Percentiles rank a stretch among this genome's conserved stretches.
Conservation (phyloP, 257 asterid genomes). For the Mitragyna speciosa region DNA sequence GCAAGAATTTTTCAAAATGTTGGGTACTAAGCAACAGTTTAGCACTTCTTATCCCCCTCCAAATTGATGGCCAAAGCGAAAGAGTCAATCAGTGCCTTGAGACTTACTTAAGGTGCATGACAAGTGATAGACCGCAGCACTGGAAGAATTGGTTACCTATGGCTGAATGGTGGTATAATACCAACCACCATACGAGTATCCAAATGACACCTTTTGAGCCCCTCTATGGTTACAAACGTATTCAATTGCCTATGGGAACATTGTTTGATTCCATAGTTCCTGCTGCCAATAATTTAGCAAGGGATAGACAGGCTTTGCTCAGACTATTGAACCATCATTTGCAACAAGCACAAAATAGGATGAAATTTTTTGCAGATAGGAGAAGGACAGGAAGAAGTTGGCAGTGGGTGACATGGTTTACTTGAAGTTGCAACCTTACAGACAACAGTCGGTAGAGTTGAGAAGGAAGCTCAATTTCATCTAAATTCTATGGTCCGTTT, state of each 20-base stretch:
- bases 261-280: background rate
- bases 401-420: background rate
- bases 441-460: background rate
- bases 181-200: background rate
- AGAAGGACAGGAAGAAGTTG: background rate
- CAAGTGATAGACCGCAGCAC: no score
- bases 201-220: background rate
- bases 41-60: background rate
- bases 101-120: no score
- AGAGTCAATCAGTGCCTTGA: background rate
- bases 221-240: background rate
- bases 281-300: background rate
- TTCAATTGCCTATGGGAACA: background rate
- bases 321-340: background rate
- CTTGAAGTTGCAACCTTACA: background rate
- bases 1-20: background rate
- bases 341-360: no score
- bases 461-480: background rate
- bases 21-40: background rate
- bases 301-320: background rate
- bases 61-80: constrained; percentile 6
- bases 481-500: background rate
- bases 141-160: background rate
- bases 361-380: background rate
- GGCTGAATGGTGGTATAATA: background rate